Base-by-base conservation (phyloP, 768 basidiomycete genomes). In the Nidularia sp. region DNA sequence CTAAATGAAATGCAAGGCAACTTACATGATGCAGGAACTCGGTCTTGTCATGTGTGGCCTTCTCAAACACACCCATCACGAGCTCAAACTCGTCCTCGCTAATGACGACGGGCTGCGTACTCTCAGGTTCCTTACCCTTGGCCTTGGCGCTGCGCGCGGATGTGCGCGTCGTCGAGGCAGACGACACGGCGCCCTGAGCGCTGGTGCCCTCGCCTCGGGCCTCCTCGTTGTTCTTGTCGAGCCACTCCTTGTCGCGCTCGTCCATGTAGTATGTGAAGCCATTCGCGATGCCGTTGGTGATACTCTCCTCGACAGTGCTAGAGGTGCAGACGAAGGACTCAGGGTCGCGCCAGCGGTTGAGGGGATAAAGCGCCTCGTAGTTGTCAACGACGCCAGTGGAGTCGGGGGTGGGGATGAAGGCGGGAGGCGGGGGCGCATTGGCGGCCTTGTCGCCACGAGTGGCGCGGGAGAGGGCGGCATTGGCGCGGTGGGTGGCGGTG, bases 1-100 rank as follows among this genome's bases (percentile, higher is more conserved):
- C 18, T 18, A 18, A 18, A 18, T 18, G 18, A 18, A 18, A 18
- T 1, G 18, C 18, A 36, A 48, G n/a, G 51, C 1, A 49, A 51
- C 22, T 4, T 65, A 94, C 95, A 61, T 90, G 85, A 65, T 97
- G 93, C 4, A 98, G 77, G 66, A 85, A 93, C 56, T 93, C 93
- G 0, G 88, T 86, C 64, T 86, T 89, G 61, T 93, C 90, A 57
- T 95, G 90, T 0, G 94, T 92, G 43, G 87, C 78, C 62, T 88
- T 89, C 74, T 99, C 97, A 60, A 96, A 86, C 46, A 98, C 66
- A 18, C 92, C 92, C 93, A 98, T 96, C 52, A 96, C 84, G 55
- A 94, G 77, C 67, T 99, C 97, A 56, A 98, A 96, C 60, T 93
- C 88, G 59, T 97, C 93, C 62, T 97, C 95, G 2, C 83, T 76